Conservation (phyloP, 116 monocot species). For the Dioscorea cayenensis region DNA sequence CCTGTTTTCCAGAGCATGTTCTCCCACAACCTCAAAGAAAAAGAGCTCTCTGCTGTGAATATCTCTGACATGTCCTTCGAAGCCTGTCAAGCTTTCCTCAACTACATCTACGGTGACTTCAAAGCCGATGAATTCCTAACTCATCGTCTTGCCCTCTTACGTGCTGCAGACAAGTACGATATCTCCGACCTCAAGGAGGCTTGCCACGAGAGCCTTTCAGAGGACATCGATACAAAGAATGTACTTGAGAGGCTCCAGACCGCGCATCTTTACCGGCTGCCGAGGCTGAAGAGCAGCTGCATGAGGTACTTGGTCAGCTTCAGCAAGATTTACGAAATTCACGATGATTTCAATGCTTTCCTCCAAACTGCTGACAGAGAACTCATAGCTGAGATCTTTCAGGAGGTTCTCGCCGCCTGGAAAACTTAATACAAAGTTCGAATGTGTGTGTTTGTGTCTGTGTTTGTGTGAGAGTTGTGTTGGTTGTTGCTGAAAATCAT, state of each 20-base stretch:
- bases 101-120: slow-evolving; percentile 32
- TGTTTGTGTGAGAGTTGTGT: not conserved
- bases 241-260: slow-evolving; percentile 37
- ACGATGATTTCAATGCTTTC: slow-evolving; percentile 26
- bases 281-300: slow-evolving; percentile 31
- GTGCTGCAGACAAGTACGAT: slow-evolving; percentile 43
- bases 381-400: slow-evolving; percentile 30
- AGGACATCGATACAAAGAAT: slow-evolving; percentile 31
- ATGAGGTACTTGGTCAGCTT: slow-evolving; percentile 37
- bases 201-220: slow-evolving; percentile 33
- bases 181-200: slow-evolving; percentile 27
- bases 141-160: slow-evolving; percentile 32
- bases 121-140: slow-evolving; percentile 20
- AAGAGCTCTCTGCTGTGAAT: slow-evolving; percentile 25
- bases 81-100: slow-evolving; percentile 28
- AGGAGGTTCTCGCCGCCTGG: slow-evolving; percentile 35
- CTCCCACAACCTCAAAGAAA: slow-evolving; percentile 35
- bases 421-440: slow-evolving; percentile 7
- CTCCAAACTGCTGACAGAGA: slow-evolving; percentile 28
- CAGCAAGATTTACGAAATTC: slow-evolving; percentile 31
- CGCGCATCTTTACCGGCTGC: slow-evolving; percentile 22
- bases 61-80: slow-evolving; percentile 40
- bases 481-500: no score
- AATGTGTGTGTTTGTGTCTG: not conserved
- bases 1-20: slow-evolving; percentile 47